Conservation (phyloP, 1,284 basidiomycete genomes). For the Tetrapyrgos nigripes region DNA sequence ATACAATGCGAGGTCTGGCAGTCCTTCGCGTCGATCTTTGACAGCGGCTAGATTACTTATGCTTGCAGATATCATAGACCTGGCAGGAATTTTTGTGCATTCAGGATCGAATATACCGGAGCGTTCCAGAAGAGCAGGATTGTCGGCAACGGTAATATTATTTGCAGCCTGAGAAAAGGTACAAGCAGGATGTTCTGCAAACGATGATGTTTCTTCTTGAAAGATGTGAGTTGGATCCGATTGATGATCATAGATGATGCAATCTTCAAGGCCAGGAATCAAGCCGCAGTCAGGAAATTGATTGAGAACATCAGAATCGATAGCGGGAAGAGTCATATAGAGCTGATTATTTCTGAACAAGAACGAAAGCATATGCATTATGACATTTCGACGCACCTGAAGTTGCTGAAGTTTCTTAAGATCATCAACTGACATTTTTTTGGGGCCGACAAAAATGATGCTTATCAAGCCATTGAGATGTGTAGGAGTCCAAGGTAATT, state of each 20-base stretch:
- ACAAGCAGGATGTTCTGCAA: constrained; percentile 19
- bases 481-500: constrained; percentile 24
- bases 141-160: neutral
- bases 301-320: constrained; percentile 21
- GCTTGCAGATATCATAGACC: constrained; percentile 19
- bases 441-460: constrained; percentile 31
- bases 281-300: constrained; percentile 20
- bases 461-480: constrained; percentile 27
- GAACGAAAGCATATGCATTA: neutral
- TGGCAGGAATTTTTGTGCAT: neutral
- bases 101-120: neutral
- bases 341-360: neutral
- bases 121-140: neutral
- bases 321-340: constrained; percentile 3
- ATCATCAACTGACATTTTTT: constrained; percentile 13
- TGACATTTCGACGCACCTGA: constrained; percentile 3
- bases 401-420: constrained; percentile 12
- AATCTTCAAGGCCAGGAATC: constrained; percentile 21
- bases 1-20: neutral
- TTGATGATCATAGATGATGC: constrained; percentile 16
- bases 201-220: constrained; percentile 25
- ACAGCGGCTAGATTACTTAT: constrained; percentile 19
- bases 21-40: too few species aligned
- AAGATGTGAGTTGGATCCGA: constrained; percentile 16
- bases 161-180: neutral